Base-by-base conservation (phyloP, 257 asterid genomes). In the Galeopsis tetrahit region DNA sequence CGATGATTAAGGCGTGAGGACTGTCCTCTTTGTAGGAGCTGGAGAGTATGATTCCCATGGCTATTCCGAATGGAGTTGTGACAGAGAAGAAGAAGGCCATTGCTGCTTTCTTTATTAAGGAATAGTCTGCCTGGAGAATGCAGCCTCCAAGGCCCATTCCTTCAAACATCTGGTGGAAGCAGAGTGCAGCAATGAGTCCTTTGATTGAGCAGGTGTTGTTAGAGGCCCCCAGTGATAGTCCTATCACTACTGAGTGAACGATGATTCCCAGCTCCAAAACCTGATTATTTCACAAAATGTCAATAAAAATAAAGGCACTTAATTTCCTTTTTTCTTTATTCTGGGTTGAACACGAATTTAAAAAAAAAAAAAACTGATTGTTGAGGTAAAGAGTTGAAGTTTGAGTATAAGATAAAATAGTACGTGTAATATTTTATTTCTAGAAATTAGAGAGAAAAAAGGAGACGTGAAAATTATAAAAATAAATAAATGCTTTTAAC, bases 41-140 rank as follows among this genome's bases (percentile, higher is more conserved):
- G 10, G 88, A 65, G 4, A 89, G 9, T 1, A 74, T 84, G 1
- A 86, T 21, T 0, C 96, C 96, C 5, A 86, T 17, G 2, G 81
- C 96, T 6, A 89, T 86, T 6, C 96, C 96, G 3, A 86, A 77
- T 8, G 96, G 92, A 0, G 92, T 86, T 1, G 90, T 89, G 13
- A 78, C 82, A 0, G 89, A 48, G 44, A 85, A 85, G 68, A 89
- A 82, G 76, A 88, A 81, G 0, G 82, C 89, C 90, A 88, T 84
- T 7, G 78, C 64, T 0, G 83, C 82, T 73, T 86, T 88, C 79
- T 83, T 86, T 14, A 74, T 0, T 0, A 75, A 49, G 28, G 69
- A 73, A 75, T 81, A 88, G 57, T 88, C 84, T 0, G 92, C 93
- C 87, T 84, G 89, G 35, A 81, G 75, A 42, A 80, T 80, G 72